A percentile compares a stretch with the other conserved stretches of the same genome.
Conservation (phyloP, 1,284 basidiomycete species). For the Rhizoctonia solani region DNA sequence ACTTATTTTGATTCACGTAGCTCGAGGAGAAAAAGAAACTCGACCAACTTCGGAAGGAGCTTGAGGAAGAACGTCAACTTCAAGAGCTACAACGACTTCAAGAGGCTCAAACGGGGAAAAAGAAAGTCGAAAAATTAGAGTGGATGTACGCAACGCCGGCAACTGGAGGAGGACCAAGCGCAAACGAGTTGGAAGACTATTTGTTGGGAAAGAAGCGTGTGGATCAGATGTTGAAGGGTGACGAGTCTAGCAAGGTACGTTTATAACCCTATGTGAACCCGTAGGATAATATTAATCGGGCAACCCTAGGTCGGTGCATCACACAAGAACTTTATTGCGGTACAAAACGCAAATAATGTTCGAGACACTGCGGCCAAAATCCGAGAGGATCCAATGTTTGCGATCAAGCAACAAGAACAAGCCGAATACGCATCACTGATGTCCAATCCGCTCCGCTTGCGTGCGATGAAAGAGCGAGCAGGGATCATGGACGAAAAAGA, state of each 20-base stretch:
- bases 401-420: conserved; percentile 98
- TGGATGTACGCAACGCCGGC: conserved; percentile 99
- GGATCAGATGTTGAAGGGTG: conserved; percentile 90
- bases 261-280: neutral
- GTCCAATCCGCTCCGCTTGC: conserved; percentile 87
- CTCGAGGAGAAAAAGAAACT: conserved; percentile 98
- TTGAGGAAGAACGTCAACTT: conserved; percentile 94
- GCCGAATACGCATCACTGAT: conserved; percentile 87
- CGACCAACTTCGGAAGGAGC: conserved; percentile 93
- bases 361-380: conserved; percentile 92
- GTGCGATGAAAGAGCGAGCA: conserved; percentile 76
- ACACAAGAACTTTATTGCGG: conserved; percentile 88
- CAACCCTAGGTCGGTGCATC: conserved; percentile 71
- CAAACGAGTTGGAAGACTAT: conserved; percentile 95
- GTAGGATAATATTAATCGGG: neutral
- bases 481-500: conserved; percentile 74
- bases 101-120: conserved; percentile 92
- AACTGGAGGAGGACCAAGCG: conserved; percentile 76
- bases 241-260: conserved; percentile 84
- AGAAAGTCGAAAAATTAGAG: conserved; percentile 90
- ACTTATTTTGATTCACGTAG: conserved; percentile 49
- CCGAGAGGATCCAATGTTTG: conserved; percentile 92
- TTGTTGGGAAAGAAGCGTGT: conserved; percentile 98
- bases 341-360: conserved; percentile 89
- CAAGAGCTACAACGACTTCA: conserved; percentile 95